These are phyloP conservation scores for Aspergillus egyptiacus DNA, from an alignment of 495 filamentous ascomycete species.

Conservation along the genomic window DNA sequence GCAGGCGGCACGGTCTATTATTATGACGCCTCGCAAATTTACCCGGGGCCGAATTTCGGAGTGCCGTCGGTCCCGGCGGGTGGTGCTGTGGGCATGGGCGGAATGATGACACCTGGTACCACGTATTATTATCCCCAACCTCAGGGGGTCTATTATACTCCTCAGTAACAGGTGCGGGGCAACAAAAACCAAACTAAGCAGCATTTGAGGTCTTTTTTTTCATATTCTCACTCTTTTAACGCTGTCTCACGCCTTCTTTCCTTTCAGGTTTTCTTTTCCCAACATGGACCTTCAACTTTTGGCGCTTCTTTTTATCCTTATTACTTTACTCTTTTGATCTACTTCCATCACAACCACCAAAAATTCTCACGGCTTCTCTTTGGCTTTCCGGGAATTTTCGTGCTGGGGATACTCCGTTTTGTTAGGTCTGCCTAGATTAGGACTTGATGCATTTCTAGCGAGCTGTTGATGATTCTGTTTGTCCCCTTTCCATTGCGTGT, in stretches of 20 bases:
- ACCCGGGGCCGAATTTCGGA: conserved; percentile 43
- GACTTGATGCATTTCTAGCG: conserved; percentile 39
- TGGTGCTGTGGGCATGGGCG: conserved; percentile 65
- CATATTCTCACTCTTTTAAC: not conserved
- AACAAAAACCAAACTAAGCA: not conserved
- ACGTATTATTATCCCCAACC: conserved; percentile 71
- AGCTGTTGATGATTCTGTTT: conserved; percentile 9
- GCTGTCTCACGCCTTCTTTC: conserved; percentile 1
- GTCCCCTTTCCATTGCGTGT: not conserved
- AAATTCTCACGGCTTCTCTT: conserved; percentile 12
- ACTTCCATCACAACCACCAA: conserved; percentile 11
- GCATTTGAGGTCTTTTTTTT: conserved; percentile 7
- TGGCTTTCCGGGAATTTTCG: conserved; percentile 5
- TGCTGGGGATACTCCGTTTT: conserved; percentile 9
- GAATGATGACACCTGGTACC: conserved; percentile 69
- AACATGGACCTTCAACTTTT: conserved; percentile 4
- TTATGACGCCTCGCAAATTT: conserved; percentile 69
- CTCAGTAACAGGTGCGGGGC: conserved; percentile 37
- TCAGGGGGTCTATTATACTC: conserved; percentile 57
- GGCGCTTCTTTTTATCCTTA: conserved; percentile 8
- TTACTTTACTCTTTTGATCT: conserved; percentile 7
- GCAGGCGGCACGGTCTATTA: conserved; percentile 95
- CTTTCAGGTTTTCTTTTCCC: conserved; percentile 3
- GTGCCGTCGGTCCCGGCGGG: conserved; percentile 35
- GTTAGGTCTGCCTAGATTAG: conserved; percentile 22